Conservation (phyloP, 352 stramenopile genomes). For the Pythium biforme region DNA sequence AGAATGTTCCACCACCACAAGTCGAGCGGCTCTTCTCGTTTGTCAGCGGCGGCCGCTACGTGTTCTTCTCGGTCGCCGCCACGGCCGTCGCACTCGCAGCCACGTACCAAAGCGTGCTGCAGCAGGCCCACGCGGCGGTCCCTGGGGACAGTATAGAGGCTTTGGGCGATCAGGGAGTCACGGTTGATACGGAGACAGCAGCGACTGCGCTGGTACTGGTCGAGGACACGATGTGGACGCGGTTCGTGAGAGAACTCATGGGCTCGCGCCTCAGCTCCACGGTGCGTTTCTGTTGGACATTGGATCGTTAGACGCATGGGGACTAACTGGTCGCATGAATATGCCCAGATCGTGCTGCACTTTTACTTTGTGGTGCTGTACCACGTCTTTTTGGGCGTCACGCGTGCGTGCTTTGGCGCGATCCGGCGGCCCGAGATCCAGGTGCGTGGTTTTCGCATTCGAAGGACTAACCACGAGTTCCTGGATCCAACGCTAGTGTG, state of each 20-base stretch:
- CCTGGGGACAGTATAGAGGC: too few species aligned
- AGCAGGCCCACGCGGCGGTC: conserved; percentile 12
- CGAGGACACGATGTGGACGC: conserved; percentile 1
- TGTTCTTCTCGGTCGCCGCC: conserved; percentile 59
- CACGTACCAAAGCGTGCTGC: conserved; percentile 40
- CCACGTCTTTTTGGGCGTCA: conserved; percentile 54
- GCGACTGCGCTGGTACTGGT: neutral
- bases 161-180: neutral
- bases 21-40: conserved; percentile 39
- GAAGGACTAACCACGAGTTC: too few species aligned
- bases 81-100: conserved; percentile 51
- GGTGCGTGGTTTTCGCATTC: too few species aligned
- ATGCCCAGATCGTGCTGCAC: conserved; percentile 58
- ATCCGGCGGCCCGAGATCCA: conserved; percentile 57
- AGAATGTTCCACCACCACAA: conserved; percentile 11
- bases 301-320: neutral
- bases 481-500: neutral
- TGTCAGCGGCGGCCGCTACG: conserved; percentile 54
- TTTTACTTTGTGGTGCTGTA: conserved; percentile 73
- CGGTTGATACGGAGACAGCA: too few species aligned
- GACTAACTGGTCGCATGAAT: neutral
- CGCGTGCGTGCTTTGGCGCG: conserved; percentile 40
- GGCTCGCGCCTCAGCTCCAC: conserved; percentile 53
- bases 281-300: conserved; percentile 28
- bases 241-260: conserved; percentile 46